phyloP scores from a whole-genome alignment of 129 eudicot genomes.

The Artemisia argyi region DNA sequence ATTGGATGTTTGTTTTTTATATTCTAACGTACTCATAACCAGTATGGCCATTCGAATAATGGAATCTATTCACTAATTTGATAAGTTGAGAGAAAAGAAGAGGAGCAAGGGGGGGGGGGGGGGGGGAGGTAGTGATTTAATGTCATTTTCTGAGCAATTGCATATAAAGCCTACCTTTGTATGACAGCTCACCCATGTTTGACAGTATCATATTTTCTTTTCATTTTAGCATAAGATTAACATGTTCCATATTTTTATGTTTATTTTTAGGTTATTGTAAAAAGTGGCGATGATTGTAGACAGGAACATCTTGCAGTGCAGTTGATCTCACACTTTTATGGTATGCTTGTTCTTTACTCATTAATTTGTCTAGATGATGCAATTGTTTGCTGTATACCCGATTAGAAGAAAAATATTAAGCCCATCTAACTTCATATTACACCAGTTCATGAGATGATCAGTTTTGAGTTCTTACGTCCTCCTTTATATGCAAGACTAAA shows the following conservation, averaged over 20 bases:
- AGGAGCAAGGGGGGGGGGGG: too few species aligned
- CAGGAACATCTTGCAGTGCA: slow-evolving; percentile 99
- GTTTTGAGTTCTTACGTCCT: slow-evolving; percentile 7
- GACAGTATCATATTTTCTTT: neutral
- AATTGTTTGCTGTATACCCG: slow-evolving; percentile 11
- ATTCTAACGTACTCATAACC: neutral
- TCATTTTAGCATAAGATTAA: neutral
- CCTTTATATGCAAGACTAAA: slow-evolving; percentile 8
- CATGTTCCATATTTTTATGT: neutral
- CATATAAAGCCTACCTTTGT: slow-evolving; percentile 1
- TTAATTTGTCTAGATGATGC: slow-evolving; percentile 30
- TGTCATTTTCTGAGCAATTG: neutral
- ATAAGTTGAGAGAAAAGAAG: too few species aligned
- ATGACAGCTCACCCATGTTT: slow-evolving; percentile 12
- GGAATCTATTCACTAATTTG: too few species aligned
- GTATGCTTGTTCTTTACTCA: slow-evolving; percentile 45
- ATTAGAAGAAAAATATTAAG: slow-evolving; percentile 16
- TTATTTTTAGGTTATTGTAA: slow-evolving; percentile 73
- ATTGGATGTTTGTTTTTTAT: neutral
- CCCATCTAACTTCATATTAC: neutral
- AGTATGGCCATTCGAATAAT: neutral
- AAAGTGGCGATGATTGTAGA: slow-evolving; percentile 99
- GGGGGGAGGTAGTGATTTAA: neutral
- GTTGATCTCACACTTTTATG: slow-evolving; percentile 95
- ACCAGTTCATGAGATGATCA: neutral